Conservation (phyloP, 2,329 filamentous ascomycete genomes). For the Blastomyces emzantsi region DNA sequence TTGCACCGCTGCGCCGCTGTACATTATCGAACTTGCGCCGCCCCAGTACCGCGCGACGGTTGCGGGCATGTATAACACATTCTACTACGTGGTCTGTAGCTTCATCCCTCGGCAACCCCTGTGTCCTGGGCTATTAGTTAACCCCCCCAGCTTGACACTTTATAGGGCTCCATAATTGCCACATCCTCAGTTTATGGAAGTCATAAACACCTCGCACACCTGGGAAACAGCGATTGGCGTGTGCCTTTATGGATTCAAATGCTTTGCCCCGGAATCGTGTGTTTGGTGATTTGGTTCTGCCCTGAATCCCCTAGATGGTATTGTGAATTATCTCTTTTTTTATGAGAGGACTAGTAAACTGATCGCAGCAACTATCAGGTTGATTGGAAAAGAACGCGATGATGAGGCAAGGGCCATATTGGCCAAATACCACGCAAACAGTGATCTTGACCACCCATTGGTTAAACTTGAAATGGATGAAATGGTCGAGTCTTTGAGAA, state of each 20-base stretch:
- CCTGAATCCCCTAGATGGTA: slow-evolving; percentile 26
- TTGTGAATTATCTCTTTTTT: slow-evolving; percentile 10
- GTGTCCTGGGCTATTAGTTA: not conserved
- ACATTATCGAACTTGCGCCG: slow-evolving; percentile 25
- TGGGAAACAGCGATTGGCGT: slow-evolving; percentile 13
- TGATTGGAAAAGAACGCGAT: slow-evolving; percentile 17
- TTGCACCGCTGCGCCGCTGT: slow-evolving; percentile 24
- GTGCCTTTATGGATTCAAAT: slow-evolving; percentile 16
- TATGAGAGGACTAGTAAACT: not conserved
- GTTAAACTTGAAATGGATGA: slow-evolving; percentile 37
- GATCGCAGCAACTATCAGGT: slow-evolving; percentile 14
- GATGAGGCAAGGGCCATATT: slow-evolving; percentile 30
- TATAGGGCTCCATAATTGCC: slow-evolving; percentile 14
- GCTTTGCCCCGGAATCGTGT: slow-evolving; percentile 14
- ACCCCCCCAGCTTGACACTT: not conserved
- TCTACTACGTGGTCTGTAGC: slow-evolving; percentile 13
- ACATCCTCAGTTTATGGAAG: slow-evolving; percentile 14
- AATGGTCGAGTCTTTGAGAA: slow-evolving; percentile 30
- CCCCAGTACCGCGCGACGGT: slow-evolving; percentile 24
- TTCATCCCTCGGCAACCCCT: not conserved
- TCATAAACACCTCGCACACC: slow-evolving; percentile 8
- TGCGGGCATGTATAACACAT: slow-evolving; percentile 25
- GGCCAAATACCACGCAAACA: slow-evolving; percentile 36
- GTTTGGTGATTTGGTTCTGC: slow-evolving; percentile 16
- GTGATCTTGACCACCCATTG: slow-evolving; percentile 33